Conservation (phyloP, 371 early-diverging fungal genomes). For the Mortierella sp. region DNA sequence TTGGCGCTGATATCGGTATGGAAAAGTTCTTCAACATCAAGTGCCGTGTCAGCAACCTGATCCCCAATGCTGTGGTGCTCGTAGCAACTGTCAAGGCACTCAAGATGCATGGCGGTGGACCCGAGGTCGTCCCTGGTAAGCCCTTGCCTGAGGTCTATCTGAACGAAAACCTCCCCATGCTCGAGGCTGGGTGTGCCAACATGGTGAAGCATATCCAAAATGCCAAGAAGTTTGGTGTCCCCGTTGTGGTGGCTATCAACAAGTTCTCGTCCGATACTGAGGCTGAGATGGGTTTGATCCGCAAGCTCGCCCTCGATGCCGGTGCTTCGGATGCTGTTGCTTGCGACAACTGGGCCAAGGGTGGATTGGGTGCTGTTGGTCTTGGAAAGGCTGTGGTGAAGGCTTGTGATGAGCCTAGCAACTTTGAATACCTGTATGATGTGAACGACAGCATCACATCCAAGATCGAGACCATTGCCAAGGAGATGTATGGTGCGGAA, state of each 20-base stretch:
- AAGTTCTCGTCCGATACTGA: constrained; percentile 89
- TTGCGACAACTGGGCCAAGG: constrained; percentile 93
- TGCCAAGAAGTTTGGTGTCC: constrained; percentile 88
- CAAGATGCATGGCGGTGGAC: constrained; percentile 98
- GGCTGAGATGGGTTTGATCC: constrained; percentile 88
- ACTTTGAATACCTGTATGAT: constrained; percentile 91
- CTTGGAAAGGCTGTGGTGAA: constrained; percentile 87
- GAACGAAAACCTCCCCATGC: constrained; percentile 85
- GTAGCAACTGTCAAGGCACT: constrained; percentile 96
- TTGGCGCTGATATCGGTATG: constrained; percentile 99
- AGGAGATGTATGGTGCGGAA: constrained; percentile 94
- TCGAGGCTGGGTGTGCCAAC: constrained; percentile 87
- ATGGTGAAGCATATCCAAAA: constrained; percentile 91
- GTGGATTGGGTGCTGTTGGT: constrained; percentile 90
- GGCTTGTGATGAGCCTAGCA: constrained; percentile 69
- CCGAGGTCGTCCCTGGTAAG: constrained; percentile 93
- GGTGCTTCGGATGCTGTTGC: constrained; percentile 91
- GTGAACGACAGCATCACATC: constrained; percentile 76
- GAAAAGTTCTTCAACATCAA: constrained; percentile 99
- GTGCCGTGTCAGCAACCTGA: constrained; percentile 89
- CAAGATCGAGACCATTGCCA: constrained; percentile 93
- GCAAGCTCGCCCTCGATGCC: constrained; percentile 75
- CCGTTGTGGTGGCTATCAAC: constrained; percentile 95
- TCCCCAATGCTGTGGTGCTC: constrained; percentile 93
- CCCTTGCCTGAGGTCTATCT: constrained; percentile 90